Evolutionary conservation across 2,329 filamentous ascomycete genomes (phyloP).

Genomic region (Beauveria australis): DNA sequence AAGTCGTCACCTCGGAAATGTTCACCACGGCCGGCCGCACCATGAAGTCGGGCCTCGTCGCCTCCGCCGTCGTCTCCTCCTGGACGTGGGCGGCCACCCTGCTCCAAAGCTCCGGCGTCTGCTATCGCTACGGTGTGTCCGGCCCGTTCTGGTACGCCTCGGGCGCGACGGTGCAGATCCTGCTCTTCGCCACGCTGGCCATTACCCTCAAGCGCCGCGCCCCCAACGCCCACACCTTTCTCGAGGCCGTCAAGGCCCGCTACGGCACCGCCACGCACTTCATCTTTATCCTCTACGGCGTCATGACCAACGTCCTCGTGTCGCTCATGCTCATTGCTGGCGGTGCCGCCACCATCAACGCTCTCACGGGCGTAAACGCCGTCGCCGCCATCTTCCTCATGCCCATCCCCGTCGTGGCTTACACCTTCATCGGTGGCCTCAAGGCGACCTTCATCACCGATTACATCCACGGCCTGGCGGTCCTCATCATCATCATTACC

Average conservation of each 20-base stretch:
- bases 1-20: constrained; percentile 85
- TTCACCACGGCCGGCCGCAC: constrained; percentile 84
- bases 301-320: constrained; percentile 80
- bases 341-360: constrained; percentile 51
- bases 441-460: constrained; percentile 84
- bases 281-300: constrained; percentile 73
- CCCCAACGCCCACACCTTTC: constrained; percentile 78
- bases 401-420: constrained; percentile 71
- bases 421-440: constrained; percentile 70
- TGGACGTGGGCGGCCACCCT: constrained; percentile 91
- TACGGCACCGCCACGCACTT: constrained; percentile 66
- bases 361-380: constrained; percentile 41
- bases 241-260: constrained; percentile 74
- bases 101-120: constrained; percentile 71
- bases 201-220: constrained; percentile 83
- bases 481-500: constrained; percentile 76
- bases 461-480: constrained; percentile 77
- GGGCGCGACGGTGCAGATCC: constrained; percentile 76
- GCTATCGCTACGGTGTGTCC: constrained; percentile 67
- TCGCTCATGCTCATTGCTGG: constrained; percentile 85
- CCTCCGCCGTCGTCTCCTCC: constrained; percentile 81
- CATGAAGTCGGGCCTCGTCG: constrained; percentile 82
- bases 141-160: constrained; percentile 54
- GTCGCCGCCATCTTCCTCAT: constrained; percentile 65
- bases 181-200: constrained; percentile 82